Evolutionary conservation across 2,329 filamentous ascomycete species (phyloP).

Genomic region (Didymella sp.): DNA sequence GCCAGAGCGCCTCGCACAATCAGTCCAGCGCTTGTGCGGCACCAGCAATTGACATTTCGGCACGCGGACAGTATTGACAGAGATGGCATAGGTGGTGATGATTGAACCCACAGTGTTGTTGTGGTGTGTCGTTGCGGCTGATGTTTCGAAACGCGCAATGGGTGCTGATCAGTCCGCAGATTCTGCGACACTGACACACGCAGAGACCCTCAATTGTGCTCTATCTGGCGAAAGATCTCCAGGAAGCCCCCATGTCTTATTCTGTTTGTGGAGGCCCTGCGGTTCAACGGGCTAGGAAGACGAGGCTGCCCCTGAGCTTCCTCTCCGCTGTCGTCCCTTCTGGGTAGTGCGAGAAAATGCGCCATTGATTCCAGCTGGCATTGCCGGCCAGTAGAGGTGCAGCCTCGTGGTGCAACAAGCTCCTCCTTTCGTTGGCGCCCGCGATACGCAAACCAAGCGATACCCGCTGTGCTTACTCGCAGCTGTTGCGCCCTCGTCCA

Average conservation of each 20-base stretch:
- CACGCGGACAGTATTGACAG: neutral
- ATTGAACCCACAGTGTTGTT: slow-evolving; percentile 1
- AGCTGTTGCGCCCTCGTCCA: slow-evolving; percentile 11
- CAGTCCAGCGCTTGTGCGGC: slow-evolving; percentile 16
- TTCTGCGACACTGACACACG: slow-evolving; percentile 19
- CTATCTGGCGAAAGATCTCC: slow-evolving; percentile 19
- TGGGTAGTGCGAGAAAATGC: slow-evolving; percentile 6
- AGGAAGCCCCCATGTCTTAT: slow-evolving; percentile 13
- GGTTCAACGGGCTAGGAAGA: slow-evolving; percentile 15
- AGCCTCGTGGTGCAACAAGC: slow-evolving; percentile 19
- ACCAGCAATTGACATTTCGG: slow-evolving; percentile 6
- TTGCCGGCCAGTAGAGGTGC: slow-evolving; percentile 6
- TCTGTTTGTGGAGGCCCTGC: slow-evolving; percentile 21
- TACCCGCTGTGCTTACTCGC: slow-evolving; percentile 33
- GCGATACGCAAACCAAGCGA: slow-evolving; percentile 23
- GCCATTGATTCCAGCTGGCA: neutral
- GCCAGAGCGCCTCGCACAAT: slow-evolving; percentile 21
- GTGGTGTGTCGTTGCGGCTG: slow-evolving; percentile 16
- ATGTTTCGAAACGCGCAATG: slow-evolving; percentile 16
- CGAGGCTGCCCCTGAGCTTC: slow-evolving; percentile 15
- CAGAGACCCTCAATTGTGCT: slow-evolving; percentile 11
- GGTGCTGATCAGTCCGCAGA: slow-evolving; percentile 12
- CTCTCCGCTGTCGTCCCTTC: slow-evolving; percentile 4
- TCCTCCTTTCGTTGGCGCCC: slow-evolving; percentile 18
- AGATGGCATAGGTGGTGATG: neutral